These are phyloP conservation scores for Hanseniaspora clermontiae DNA, from an alignment of 805 yeast genomes.

Conservation along the genomic window DNA sequence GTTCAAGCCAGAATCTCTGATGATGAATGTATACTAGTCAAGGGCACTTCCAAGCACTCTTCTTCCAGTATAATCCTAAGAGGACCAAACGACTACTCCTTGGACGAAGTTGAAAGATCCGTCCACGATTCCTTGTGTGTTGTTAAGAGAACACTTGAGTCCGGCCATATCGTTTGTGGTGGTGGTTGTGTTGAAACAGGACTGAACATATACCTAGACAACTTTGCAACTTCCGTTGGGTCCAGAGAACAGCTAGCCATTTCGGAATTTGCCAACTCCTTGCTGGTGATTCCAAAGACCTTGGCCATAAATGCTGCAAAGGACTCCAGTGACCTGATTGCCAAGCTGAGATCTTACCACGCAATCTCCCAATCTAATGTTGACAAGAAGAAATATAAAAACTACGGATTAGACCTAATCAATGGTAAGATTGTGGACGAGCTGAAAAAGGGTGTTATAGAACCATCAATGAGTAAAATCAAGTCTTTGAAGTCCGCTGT, in stretches of 20 bases:
- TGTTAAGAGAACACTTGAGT: constrained; percentile 88
- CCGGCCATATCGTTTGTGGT: constrained; percentile 92
- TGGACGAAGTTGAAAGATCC: constrained; percentile 98
- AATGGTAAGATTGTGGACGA: constrained; percentile 87
- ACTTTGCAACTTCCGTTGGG: constrained; percentile 94
- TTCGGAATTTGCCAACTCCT: constrained; percentile 88
- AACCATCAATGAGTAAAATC: constrained; percentile 87
- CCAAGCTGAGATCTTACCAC: constrained; percentile 91
- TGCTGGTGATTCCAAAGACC: constrained; percentile 88
- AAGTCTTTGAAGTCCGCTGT: constrained; percentile 88
- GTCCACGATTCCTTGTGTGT: constrained; percentile 88
- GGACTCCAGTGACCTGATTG: constrained; percentile 87
- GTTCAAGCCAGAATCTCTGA: constrained; percentile 83
- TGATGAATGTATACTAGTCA: constrained; percentile 88
- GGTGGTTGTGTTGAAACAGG: constrained; percentile 99
- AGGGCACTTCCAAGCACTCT: constrained; percentile 83
- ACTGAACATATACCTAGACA: constrained; percentile 83
- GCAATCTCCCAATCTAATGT: constrained; percentile 82
- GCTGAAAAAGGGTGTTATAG: constrained; percentile 73
- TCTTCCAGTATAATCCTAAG: constrained; percentile 84
- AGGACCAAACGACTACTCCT: constrained; percentile 88
- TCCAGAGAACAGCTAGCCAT: constrained; percentile 96
- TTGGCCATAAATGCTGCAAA: constrained; percentile 95
- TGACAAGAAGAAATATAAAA: constrained; percentile 74
- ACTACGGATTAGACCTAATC: constrained; percentile 85